Percentiles rank a stretch among this genome's conserved stretches.
phyloP scores from a whole-genome alignment of 139 green algal species.

The Micromonas pusilla region DNA sequence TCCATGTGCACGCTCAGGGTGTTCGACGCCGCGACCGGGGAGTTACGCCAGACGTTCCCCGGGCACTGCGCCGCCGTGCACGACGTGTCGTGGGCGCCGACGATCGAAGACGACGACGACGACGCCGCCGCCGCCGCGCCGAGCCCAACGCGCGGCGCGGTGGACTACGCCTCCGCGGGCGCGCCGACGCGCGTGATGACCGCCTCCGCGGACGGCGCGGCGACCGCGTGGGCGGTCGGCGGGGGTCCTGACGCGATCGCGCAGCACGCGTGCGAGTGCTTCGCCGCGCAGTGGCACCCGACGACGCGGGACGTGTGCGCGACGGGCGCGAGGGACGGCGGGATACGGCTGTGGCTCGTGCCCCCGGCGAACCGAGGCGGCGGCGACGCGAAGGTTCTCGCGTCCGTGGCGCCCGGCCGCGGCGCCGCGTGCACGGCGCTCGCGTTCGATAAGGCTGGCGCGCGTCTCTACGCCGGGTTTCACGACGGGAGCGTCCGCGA shows the following conservation, averaged over 20 bases:
- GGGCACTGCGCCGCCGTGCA: neutral
- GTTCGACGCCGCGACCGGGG: neutral
- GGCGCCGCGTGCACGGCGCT: neutral
- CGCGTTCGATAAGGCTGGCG: neutral
- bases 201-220: neutral
- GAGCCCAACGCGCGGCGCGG: neutral
- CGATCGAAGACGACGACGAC: neutral
- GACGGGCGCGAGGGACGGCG: neutral
- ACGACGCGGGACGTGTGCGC: neutral
- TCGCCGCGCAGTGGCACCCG: neutral
- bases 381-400: no score
- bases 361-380: no score
- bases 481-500: neutral
- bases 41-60: neutral
- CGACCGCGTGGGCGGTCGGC: neutral
- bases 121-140: no score
- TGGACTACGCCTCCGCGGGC: neutral
- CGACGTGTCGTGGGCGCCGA: neutral
- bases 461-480: neutral
- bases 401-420: neutral
- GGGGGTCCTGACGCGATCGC: neutral
- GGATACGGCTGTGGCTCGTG: neutral
- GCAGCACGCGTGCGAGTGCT: neutral
- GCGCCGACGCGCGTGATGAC: neutral
- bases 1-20: neutral